A percentile compares a stretch with the other conserved stretches of the same genome.
These are phyloP conservation scores for Artemisia annua DNA, from an alignment of 129 eudicot species.

Conservation along the genomic window DNA sequence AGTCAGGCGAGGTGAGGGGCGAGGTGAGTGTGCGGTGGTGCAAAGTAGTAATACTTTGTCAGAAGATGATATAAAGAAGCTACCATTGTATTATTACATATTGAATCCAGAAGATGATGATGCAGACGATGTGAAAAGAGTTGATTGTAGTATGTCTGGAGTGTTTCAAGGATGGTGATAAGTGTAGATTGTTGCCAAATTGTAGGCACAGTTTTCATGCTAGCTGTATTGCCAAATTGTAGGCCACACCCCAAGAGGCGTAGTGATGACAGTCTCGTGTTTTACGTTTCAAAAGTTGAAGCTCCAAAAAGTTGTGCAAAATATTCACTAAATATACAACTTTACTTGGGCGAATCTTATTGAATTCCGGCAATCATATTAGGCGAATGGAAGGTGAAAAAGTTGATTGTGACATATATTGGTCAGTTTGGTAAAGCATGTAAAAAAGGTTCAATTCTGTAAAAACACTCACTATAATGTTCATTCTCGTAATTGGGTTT, in stretches of 20 bases:
- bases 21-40: slow-evolving; percentile 5
- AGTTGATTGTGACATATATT: no score
- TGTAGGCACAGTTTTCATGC: slow-evolving; percentile 57
- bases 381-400: no score
- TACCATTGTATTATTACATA: slow-evolving; percentile 53
- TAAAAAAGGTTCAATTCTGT: no score
- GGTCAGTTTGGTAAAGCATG: no score
- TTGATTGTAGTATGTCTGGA: slow-evolving; percentile 60
- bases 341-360: no score
- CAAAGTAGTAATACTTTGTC: slow-evolving; percentile 36
- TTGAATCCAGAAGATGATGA: slow-evolving; percentile 22
- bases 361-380: no score
- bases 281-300: no score
- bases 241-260: not conserved
- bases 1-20: no score
- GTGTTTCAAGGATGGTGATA: slow-evolving; percentile 50
- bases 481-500: no score
- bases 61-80: slow-evolving; percentile 46
- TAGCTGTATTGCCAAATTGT: slow-evolving; percentile 46
- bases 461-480: no score
- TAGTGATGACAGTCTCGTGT: not conserved
- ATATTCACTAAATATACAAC: no score
- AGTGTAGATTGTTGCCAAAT: slow-evolving; percentile 53
- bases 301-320: no score
- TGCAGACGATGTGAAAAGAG: slow-evolving; percentile 3